Base-by-base conservation (phyloP, 495 filamentous ascomycete species). In the Neurospora hispaniola region DNA sequence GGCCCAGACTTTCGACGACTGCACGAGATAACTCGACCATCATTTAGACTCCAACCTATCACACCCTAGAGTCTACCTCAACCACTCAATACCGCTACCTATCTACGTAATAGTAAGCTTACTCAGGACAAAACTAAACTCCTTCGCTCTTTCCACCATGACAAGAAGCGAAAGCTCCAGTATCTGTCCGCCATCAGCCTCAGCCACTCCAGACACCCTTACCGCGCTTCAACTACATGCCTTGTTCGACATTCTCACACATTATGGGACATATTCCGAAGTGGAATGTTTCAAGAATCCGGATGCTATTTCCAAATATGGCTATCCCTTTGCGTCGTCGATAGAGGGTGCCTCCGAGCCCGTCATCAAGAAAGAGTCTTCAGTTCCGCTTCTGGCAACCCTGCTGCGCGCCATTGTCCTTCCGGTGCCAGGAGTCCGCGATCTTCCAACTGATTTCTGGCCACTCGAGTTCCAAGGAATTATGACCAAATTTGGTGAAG, bases 181-280 rank as follows among this genome's bases (percentile, higher is more conserved):
- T 27, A 20, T 7, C 14, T 46, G 54, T 11, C 41, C 39, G 35
- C 12, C 40, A 18, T 44, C 70, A 42, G 73, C 48, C 5, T 40
- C 70, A 35, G 62, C 43, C 12, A 20, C 72, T 10, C 66, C 76
- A 71, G 68, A 69, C n/a, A 44, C 59, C 14, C 79, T 88, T 68
- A 83, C 83, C n/a, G 75, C 85, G 20, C 70, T 76, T 42, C 89
- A 91, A 74, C 77, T 86, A 42, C 83, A 84, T 74, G 89, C 89
- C 35, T 84, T 92, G 38, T 86, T 91, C 71, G 89, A 92, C 74
- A 88, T 91, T 71, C 85, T 92, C 44, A 88, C 89, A 42, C 89
- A 91, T 79, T 78, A 88, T 74, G 84, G 90, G 75, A 87, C 87
- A 8, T 91, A 90, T 74, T 73, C 79, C 6, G 90, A 92, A 76